Base-by-base conservation (phyloP, 768 basidiomycete genomes). In the Rhizopogon roseolus region DNA sequence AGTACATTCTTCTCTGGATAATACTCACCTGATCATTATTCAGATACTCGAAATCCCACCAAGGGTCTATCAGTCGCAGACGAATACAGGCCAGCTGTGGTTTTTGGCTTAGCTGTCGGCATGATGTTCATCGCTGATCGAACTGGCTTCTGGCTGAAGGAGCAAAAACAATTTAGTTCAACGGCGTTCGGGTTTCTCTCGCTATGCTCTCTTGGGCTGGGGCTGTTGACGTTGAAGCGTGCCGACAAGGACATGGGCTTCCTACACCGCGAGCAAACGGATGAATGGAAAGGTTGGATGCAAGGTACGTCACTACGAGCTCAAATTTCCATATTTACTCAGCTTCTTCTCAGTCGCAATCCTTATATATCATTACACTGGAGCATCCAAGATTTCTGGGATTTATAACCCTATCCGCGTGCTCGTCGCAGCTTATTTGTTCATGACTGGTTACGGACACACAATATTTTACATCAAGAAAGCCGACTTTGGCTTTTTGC, bases 261-360 rank as follows among this genome's bases (percentile, higher is more conserved):
- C 70, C 73, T 97, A 61, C 95, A 93, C 63, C 79, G 93, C 54
- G 90, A 94, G 48, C 92, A 96, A 68, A 96, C 93, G 1, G 92
- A 97, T 60, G 93, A 97, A 70, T 97, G 93, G 93, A 96, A 96
- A 69, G 93, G 93, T 3, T 97, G 93, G 93, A 97, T 97, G 93
- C 93, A 97, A 75, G 77, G 92, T 92, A 63, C 53, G 87, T 68
- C 6, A 17, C 27, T 49, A 41, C 36, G 41, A 29, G 48, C 11
- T 25, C 25, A 22, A 40, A 1, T 28, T 25, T 45, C 5, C 39
- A n/a, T 10, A 34, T 48, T 45, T 27, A 38, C 45, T 52, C 37
- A 54, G n/a, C 53, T 43, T 55, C 10, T 13, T 43, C 46, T 11
- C 43, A 94, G 92, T 94, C 61, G 83, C 79, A 16, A 92, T 97